Base-by-base conservation (phyloP, 163 green algal genomes). In the Trebouxia gelatinosa region DNA sequence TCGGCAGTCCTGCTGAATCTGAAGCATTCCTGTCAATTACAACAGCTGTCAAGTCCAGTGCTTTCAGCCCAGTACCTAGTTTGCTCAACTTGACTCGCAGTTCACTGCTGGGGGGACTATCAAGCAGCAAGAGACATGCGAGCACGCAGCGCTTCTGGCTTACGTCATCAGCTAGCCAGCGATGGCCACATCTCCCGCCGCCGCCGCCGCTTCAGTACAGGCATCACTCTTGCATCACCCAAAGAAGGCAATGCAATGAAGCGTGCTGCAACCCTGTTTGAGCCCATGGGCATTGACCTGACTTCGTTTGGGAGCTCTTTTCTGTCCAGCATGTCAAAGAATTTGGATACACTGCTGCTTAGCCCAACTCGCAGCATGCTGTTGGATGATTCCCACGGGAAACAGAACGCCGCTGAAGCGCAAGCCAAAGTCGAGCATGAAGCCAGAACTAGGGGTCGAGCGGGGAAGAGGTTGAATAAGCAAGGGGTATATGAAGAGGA, bases 21-120 rank as follows among this genome's bases (percentile, higher is more conserved):
- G n/a, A n/a, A n/a, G n/a, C n/a, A n/a, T n/a, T n/a, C n/a, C n/a
- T n/a, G n/a, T n/a, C n/a, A n/a, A n/a, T n/a, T n/a, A n/a, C n/a
- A n/a, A n/a, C n/a, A n/a, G n/a, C n/a, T n/a, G n/a, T n/a, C n/a
- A n/a, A n/a, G n/a, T 28, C 59, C 16, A 68, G 59, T 68, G 32
- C 62, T 16, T 19, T 43, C 62, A 72, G 6, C 21, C n/a, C 23
- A 51, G 26, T 50, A 48, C 21, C 29, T 23, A 43, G 26, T 7
- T 16, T 61, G 50, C 50, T 61, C 17, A 61, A 21, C 50, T 61
- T 61, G 50, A 21, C 50, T n/a, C 29, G 65, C 72, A 83, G 64
- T 72, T 35, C 64, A 72, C 19, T 72, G 64, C 37, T 72, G 64
- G 64, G 64, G 35, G 17, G 64, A 72, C 19, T 72, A 72, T 46